Evolutionary conservation across 148 eudicot genomes (phyloP).

Genomic region (Dianthus caryophyllus): DNA sequence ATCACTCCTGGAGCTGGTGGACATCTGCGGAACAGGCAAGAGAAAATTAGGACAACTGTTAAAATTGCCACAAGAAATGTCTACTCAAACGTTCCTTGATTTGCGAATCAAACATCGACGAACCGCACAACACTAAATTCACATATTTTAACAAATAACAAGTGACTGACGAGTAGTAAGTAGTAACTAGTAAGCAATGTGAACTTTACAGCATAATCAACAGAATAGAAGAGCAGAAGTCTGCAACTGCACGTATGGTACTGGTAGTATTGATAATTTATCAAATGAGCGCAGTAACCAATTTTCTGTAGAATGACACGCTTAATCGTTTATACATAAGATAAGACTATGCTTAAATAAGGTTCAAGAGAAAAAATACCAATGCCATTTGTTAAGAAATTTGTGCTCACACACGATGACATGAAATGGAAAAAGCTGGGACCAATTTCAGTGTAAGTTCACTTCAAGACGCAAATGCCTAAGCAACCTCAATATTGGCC

Average conservation of each 20-base stretch:
- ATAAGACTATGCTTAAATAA: no score
- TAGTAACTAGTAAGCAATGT: no score
- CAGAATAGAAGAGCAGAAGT: background rate
- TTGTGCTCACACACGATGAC: background rate
- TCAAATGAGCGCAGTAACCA: no score
- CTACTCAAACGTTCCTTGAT: background rate
- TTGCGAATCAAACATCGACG: background rate
- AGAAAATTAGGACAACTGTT: background rate
- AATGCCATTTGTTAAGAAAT: background rate
- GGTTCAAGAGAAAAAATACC: background rate
- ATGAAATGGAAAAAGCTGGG: background rate
- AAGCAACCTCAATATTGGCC: no score
- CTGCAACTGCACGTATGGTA: no score
- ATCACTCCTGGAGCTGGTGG: slow-evolving; percentile 51
- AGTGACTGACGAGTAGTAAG: no score
- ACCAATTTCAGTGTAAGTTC: background rate
- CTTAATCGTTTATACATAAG: no score
- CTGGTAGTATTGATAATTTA: no score
- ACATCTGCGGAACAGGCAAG: slow-evolving; percentile 49
- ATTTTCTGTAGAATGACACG: no score
- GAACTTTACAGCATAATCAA: background rate
- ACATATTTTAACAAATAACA: background rate
- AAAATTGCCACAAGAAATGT: background rate
- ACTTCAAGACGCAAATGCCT: background rate
- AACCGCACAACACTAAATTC: background rate